Base-by-base conservation (phyloP, 106 monocot genomes). In the Amphibolis antarctica region DNA sequence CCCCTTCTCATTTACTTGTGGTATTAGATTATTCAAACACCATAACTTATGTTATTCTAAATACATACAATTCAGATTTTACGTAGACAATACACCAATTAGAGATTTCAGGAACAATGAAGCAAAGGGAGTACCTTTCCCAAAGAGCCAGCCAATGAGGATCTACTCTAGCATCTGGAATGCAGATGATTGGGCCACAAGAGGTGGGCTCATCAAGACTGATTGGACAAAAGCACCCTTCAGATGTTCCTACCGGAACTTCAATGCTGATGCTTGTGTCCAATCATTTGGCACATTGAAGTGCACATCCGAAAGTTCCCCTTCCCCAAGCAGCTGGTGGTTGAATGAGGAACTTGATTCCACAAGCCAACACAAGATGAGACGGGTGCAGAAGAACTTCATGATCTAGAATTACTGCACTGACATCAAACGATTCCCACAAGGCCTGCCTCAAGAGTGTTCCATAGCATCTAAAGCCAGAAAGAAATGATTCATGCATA, bases 111-210 rank as follows among this genome's bases (percentile, higher is more conserved):
- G 43, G 44, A 68, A 68, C 68, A 68, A 58, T 26, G 56, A 68
- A 26, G 46, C 44, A 7, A 68, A 13, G 10, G 68, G 68, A n/a
- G 68, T 68, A 12, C 68, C 68, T 14, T 68, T 68, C 68, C 68
- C 68, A 23, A 68, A 58, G 44, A 68, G 42, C 56, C 68, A 68
- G 68, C 56, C 68, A 18, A 68, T 68, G 68, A 55, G 68, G 57
- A 42, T 68, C 68, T 68, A 68, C 57, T 56, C 68, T 44, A 68
- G 68, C 57, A 55, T 68, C 53, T 68, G 68, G 68, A 68, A 68
- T 20, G 68, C 68, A 9, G 68, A 69, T 31, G 59, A 69, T 46
- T 69, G 69, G 69, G 69, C 69, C 1, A 69, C 69, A 3, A 45
- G 60, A 21, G 69, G 69, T 19, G 69, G 69, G 5, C 69, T 59